phyloP scores from a whole-genome alignment of 2,329 filamentous ascomycete genomes.

The Myotisia sp. region DNA sequence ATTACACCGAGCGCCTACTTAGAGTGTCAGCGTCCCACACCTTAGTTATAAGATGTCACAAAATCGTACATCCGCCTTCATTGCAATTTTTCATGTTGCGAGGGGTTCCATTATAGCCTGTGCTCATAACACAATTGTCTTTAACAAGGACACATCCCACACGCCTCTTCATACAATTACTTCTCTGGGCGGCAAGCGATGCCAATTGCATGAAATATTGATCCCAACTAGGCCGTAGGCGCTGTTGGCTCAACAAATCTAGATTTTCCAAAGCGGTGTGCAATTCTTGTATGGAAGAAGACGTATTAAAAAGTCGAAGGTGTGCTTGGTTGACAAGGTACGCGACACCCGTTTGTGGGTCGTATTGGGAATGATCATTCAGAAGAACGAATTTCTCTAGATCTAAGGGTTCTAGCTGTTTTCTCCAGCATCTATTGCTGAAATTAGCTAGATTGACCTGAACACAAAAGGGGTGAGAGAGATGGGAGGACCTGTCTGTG shows the following conservation, averaged over 20 bases:
- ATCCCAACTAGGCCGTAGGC: slow-evolving; percentile 84
- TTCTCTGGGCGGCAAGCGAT: slow-evolving; percentile 72
- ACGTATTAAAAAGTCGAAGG: slow-evolving; percentile 75
- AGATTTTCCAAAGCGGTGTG: slow-evolving; percentile 58
- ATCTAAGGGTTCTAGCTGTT: slow-evolving; percentile 36
- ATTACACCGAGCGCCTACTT: slow-evolving; percentile 58
- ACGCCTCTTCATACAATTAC: slow-evolving; percentile 95
- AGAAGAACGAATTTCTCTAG: slow-evolving; percentile 47
- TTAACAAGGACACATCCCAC: slow-evolving; percentile 88
- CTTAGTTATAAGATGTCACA: slow-evolving; percentile 2
- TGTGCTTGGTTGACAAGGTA: slow-evolving; percentile 69
- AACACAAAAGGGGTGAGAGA: background rate
- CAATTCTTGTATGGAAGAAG: slow-evolving; percentile 54
- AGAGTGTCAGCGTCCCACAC: slow-evolving; percentile 1
- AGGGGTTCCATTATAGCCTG: slow-evolving; percentile 96
- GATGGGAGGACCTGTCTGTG: slow-evolving; percentile 36
- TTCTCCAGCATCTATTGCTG: slow-evolving; percentile 33
- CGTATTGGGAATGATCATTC: slow-evolving; percentile 64
- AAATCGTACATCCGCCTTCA: slow-evolving; percentile 62
- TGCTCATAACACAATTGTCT: slow-evolving; percentile 76
- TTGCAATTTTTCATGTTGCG: slow-evolving; percentile 78
- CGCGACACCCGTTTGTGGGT: slow-evolving; percentile 48
- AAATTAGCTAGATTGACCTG: slow-evolving; percentile 4
- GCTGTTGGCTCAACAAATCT: slow-evolving; percentile 61
- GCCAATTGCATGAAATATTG: slow-evolving; percentile 98